A percentile compares a stretch with the other conserved stretches of the same genome.
Evolutionary conservation across 345 rosid genomes (phyloP).

Genomic region (Dimocarpus longan): DNA sequence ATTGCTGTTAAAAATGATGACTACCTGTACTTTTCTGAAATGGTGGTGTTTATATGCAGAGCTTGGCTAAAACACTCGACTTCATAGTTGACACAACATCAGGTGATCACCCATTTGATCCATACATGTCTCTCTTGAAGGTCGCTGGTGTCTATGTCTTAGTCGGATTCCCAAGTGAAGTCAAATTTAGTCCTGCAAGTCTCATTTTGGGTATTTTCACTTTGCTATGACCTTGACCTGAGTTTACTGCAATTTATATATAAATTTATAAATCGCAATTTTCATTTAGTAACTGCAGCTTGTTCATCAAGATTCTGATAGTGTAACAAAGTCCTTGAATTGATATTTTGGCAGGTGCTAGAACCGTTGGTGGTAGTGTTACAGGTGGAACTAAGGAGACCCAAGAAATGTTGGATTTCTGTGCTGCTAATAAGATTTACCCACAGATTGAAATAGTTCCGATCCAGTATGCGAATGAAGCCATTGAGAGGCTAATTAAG

Average conservation of each 20-base stretch:
- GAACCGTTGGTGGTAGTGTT: slow-evolving; percentile 60
- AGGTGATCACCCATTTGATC: slow-evolving; percentile 86
- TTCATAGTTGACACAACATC: slow-evolving; percentile 86
- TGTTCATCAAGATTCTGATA: neutral
- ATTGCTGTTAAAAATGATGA: neutral
- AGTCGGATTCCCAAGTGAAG: slow-evolving; percentile 84
- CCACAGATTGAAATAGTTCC: slow-evolving; percentile 76
- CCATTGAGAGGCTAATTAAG: slow-evolving; percentile 76
- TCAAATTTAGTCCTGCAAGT: slow-evolving; percentile 75
- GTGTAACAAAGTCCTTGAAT: neutral
- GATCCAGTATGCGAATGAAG: slow-evolving; percentile 65
- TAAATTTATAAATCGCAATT: neutral
- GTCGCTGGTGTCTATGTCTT: slow-evolving; percentile 61
- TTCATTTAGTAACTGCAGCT: neutral
- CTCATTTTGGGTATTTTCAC: slow-evolving; percentile 52
- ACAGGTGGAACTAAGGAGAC: slow-evolving; percentile 69
- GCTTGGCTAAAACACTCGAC: slow-evolving; percentile 62
- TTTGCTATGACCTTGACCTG: neutral
- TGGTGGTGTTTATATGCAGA: slow-evolving; percentile 42
- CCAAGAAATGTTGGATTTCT: slow-evolving; percentile 83
- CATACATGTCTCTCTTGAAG: slow-evolving; percentile 77
- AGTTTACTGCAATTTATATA: neutral
- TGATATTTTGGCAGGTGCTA: slow-evolving; percentile 56
- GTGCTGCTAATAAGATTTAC: slow-evolving; percentile 69
- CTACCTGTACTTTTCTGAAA: neutral